phyloP scores from a whole-genome alignment of 768 basidiomycete genomes.

The Phlegmacium glaucopus region DNA sequence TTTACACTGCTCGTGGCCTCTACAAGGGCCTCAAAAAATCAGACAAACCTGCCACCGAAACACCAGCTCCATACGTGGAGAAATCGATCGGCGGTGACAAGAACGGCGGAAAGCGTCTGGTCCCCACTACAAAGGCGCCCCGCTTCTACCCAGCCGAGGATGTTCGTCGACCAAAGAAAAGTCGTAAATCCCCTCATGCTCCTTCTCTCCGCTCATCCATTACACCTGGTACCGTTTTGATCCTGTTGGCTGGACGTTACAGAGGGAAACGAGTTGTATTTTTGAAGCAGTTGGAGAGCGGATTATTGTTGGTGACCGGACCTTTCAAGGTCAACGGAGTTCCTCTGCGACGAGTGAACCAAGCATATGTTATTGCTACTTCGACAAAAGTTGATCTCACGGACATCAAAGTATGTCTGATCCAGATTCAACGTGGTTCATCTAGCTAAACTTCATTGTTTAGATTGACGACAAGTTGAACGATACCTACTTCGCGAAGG shows the following conservation, averaged over 20 bases:
- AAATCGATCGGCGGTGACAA: conserved; percentile 85
- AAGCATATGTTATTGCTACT: conserved; percentile 98
- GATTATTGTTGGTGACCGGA: conserved; percentile 92
- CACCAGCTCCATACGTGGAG: conserved; percentile 64
- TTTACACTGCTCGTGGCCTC: conserved; percentile 76
- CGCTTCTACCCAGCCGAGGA: conserved; percentile 97
- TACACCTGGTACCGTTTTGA: conserved; percentile 91
- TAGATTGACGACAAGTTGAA: conserved; percentile 88
- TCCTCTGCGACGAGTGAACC: conserved; percentile 95
- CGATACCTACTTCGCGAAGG: conserved; percentile 92
- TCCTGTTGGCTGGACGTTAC: conserved; percentile 97
- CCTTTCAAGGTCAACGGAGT: conserved; percentile 99
- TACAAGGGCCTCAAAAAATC: conserved; percentile 85
- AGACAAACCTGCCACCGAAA: conserved; percentile 57
- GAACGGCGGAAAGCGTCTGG: conserved; percentile 85
- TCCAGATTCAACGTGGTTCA: conserved; percentile 1
- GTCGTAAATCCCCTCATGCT: conserved; percentile 81
- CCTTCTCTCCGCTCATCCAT: conserved; percentile 81
- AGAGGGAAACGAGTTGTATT: conserved; percentile 98
- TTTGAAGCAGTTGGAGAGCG: conserved; percentile 92
- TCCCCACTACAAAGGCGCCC: conserved; percentile 82
- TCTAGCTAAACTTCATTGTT: conserved; percentile 2
- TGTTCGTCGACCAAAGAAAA: conserved; percentile 86
- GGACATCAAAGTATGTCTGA: conserved; percentile 60
- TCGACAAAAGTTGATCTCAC: conserved; percentile 88